Evolutionary conservation across 306 rosid genomes (phyloP), one percentile per base, ranked within the genome.

Genomic region (Canavalia ensiformis): DNA sequence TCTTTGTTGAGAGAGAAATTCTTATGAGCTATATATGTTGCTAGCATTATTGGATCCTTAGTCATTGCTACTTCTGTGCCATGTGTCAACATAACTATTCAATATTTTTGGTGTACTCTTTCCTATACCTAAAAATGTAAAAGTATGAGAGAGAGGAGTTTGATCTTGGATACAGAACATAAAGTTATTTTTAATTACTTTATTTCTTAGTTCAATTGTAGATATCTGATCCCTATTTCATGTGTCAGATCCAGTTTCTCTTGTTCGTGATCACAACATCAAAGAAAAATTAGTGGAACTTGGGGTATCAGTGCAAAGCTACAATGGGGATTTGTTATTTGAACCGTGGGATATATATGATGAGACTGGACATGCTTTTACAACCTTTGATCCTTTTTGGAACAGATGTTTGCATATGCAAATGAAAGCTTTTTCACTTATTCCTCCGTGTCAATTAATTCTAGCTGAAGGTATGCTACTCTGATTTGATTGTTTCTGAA

Each of bases 181-280:
- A 37, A 4, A 37, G 4, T 2, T 2, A 2, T 2, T 37, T 37
- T 37, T 37, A 37, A 37, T 37, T 37, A 4, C 41, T 37, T 37
- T 37, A 37, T 37, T 35, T 63, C 35, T 25, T 35, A 33, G 12
- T 31, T 8, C 11, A 64, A 76, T 76, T 29, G 8, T 10, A 64
- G 54, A 29, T 76, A 37, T 44, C 7, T 64, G 65, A 65, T 56
- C n/a, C 28, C 45, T 51, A 25, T 7, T 73, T 65, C 54, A 44
- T 57, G 69, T 79, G 0, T 2, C 63, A 79, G 83, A 79, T 70
- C 77, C 83, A 3, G 44, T 79, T 57, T 79, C 83, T 0, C 83
- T 79, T 57, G 83, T 79, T 79, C 77, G 83, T 3, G 83, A 79
- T 79, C 83, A 79, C 31, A 47, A 47, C 58, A 69, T 69, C 57